Evolutionary conservation across 2,329 filamentous ascomycete genomes (phyloP).

Genomic region (Xylariaceae sp.): DNA sequence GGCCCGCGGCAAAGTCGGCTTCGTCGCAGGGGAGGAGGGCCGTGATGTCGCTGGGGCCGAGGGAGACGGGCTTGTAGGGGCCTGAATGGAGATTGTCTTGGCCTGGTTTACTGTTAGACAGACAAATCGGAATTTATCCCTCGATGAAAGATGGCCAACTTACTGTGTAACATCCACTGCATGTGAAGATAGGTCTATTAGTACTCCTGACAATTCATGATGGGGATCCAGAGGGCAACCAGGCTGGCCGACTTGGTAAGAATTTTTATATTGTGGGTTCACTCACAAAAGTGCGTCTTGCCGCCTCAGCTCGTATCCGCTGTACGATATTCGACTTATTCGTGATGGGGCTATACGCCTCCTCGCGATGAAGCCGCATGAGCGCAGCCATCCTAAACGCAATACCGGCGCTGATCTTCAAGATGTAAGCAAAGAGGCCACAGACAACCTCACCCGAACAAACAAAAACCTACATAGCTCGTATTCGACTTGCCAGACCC

Average conservation of each 20-base stretch:
- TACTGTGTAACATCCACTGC: constrained; percentile 55
- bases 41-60: constrained; percentile 50
- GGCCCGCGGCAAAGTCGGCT: constrained; percentile 44
- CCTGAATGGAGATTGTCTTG: constrained; percentile 54
- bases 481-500: constrained; percentile 48
- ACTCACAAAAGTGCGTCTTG: constrained; percentile 50
- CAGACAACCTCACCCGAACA: not conserved
- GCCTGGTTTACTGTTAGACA: constrained; percentile 27
- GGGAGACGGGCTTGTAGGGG: constrained; percentile 45
- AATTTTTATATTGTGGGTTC: not conserved
- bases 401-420: constrained; percentile 51
- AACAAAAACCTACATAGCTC: constrained; percentile 44
- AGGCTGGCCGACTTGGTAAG: not conserved
- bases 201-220: not conserved
- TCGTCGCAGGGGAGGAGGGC: constrained; percentile 50
- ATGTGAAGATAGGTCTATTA: constrained; percentile 4
- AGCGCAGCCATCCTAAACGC: constrained; percentile 51
- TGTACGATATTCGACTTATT: constrained; percentile 40
- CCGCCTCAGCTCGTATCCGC: constrained; percentile 49
- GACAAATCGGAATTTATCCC: not conserved
- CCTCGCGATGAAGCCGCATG: constrained; percentile 51
- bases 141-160: constrained; percentile 16
- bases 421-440: constrained; percentile 18
- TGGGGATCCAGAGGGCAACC: not conserved
- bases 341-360: constrained; percentile 43